phyloP scores from a whole-genome alignment of 768 basidiomycete genomes.

The Leccinum boreale region DNA sequence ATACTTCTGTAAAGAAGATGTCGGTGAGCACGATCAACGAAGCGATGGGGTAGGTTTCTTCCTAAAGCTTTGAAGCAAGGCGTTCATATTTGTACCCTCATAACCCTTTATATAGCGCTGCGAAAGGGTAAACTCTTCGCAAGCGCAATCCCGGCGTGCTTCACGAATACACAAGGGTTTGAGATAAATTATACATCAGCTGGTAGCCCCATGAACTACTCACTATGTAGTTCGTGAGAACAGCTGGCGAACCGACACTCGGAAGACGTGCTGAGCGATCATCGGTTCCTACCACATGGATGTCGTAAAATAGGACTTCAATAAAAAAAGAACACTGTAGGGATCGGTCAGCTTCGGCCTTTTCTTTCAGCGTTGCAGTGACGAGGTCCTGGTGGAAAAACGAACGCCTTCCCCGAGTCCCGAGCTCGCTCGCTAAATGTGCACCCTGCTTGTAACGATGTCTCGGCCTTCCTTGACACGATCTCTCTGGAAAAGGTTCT shows the following conservation, averaged over 20 bases:
- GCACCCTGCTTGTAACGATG: slow-evolving; percentile 59
- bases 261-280: too few species aligned
- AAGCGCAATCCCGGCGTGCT: not conserved
- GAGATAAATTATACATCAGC: too few species aligned
- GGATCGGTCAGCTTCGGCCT: slow-evolving; percentile 41
- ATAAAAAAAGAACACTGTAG: slow-evolving; percentile 34
- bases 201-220: slow-evolving; percentile 82
- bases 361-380: slow-evolving; percentile 61
- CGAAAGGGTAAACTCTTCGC: slow-evolving; percentile 36
- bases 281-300: too few species aligned
- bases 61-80: slow-evolving; percentile 75
- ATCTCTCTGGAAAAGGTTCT: slow-evolving; percentile 42
- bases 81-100: slow-evolving; percentile 63
- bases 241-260: not conserved
- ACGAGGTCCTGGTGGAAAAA: slow-evolving; percentile 76
- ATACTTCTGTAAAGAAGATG: slow-evolving; percentile 84
- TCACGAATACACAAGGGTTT: too few species aligned
- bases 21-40: slow-evolving; percentile 85
- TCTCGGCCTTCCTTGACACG: slow-evolving; percentile 58
- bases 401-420: slow-evolving; percentile 77
- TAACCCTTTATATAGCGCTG: slow-evolving; percentile 67
- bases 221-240: slow-evolving; percentile 40
- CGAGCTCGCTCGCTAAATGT: slow-evolving; percentile 84
- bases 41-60: slow-evolving; percentile 57
- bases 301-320: too few species aligned